Conservation (phyloP, 1,139 yeast species). For the Yamadazyma aaseri region DNA sequence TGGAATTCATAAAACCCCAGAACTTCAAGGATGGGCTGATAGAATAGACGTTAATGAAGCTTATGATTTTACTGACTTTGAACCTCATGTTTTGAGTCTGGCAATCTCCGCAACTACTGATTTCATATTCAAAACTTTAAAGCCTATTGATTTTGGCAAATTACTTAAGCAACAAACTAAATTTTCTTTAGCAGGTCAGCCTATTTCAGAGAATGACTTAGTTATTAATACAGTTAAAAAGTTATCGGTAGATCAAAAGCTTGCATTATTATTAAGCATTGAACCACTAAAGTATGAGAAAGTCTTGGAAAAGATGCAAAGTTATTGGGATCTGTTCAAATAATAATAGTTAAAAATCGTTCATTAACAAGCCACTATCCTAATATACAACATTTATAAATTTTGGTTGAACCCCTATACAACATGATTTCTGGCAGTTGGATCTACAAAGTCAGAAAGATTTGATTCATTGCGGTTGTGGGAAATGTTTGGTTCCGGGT, state of each 20-base stretch:
- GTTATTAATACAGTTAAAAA: conserved; percentile 13
- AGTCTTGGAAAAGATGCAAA: conserved; percentile 18
- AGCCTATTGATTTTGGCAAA: conserved; percentile 26
- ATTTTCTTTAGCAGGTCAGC: conserved; percentile 14
- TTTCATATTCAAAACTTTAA: conserved; percentile 24
- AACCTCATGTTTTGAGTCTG: conserved; percentile 31
- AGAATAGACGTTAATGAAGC: conserved; percentile 51
- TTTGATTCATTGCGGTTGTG: conserved; percentile 32
- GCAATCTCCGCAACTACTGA: conserved; percentile 35
- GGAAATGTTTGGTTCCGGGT: conserved; percentile 13
- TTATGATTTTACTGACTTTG: conserved; percentile 42
- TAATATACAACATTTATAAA: conserved; percentile 1
- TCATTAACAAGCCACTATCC: not conserved
- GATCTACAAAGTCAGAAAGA: conserved; percentile 25
- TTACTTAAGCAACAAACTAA: conserved; percentile 14
- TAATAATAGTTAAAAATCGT: too few species aligned
- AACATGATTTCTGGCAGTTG: conserved; percentile 32
- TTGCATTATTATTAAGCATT: conserved; percentile 20
- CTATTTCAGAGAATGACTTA: conserved; percentile 13
- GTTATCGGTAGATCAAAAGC: conserved; percentile 23
- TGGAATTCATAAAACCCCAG: conserved; percentile 25
- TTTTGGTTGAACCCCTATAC: conserved; percentile 14
- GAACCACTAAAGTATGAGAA: conserved; percentile 6
- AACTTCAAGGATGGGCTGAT: conserved; percentile 48
- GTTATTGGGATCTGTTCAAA: conserved; percentile 22